Base-by-base conservation (phyloP, 2,329 filamentous ascomycete species). In the Endothia cerciana region DNA sequence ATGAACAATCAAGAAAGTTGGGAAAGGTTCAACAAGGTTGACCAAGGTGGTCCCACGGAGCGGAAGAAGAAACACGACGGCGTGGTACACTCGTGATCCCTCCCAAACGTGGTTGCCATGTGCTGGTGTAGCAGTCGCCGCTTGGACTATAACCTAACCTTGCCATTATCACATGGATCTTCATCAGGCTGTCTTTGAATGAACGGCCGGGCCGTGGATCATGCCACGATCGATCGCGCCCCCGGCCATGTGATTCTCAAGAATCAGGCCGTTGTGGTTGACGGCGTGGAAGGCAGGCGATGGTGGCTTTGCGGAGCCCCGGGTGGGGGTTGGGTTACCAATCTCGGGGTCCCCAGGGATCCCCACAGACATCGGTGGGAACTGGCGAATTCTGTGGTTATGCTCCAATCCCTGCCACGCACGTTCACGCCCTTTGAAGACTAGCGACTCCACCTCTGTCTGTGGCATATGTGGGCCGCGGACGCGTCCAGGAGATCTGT, bases 301-400 rank as follows among this genome's bases (percentile, higher is more conserved):
- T 51, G 28, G 47, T 28, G 22, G 28, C 19, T 56, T 56, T 38
- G 53, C 53, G 53, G 53, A 56, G 53, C 53, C 53, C 53, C 53
- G 53, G 53, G 15, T 17, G 28, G 53, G n/a, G 53, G 28, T 36
- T 56, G 53, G 53, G 19, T 4, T 51, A 13, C 47, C 47, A 51
- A 28, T 56, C 28, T 56, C 30, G 33, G 53, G 51, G 53, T 28
- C 30, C 53, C 30, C 17, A 38, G 28, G 17, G 4, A 36, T 8
- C 7, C 28, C 53, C 53, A 36, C 28, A 36, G 53, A 55, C 22
- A 55, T 13, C 2, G 28, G 47, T 51, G 47, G 47, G 47, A 28
- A 36, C 51, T 55, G 51, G 51, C 30, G 36, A 22, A 13, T 33
- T 53, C 25, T 53, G 25, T 33, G 49, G 28, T 30, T 36, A 55